Percentiles rank a stretch among this genome's conserved stretches.
Conservation (phyloP, 192 early-diverging fungal genomes). For the Podila verticillata region DNA sequence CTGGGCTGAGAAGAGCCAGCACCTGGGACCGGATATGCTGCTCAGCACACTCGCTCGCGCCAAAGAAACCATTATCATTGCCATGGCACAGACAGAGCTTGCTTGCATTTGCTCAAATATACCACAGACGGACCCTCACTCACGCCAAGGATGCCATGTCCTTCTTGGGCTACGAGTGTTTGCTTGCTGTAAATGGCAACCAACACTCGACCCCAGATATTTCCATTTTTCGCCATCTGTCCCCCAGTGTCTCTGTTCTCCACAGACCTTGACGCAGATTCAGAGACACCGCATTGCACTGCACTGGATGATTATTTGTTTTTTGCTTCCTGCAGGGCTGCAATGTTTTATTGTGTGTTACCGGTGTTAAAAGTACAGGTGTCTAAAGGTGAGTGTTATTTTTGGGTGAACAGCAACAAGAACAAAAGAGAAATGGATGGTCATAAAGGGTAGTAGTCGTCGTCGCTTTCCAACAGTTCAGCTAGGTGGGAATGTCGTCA, state of each 20-base stretch:
- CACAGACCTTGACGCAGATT: not conserved
- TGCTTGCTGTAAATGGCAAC: not conserved
- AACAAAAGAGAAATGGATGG: not conserved
- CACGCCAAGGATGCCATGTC: too few relatives aligned
- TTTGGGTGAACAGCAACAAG: not conserved
- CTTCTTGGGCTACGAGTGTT: not conserved
- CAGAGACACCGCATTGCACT: slow-evolving; percentile 2
- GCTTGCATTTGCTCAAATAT: too few relatives aligned
- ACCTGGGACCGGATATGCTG: too few relatives aligned
- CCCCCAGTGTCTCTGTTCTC: not conserved
- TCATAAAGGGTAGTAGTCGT: not conserved
- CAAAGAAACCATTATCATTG: too few relatives aligned
- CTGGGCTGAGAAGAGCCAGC: too few relatives aligned
- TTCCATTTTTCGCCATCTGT: not conserved
- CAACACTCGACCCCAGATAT: not conserved
- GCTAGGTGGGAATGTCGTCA: not conserved
- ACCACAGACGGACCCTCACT: too few relatives aligned
- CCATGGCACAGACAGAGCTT: too few relatives aligned
- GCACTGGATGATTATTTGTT: not conserved
- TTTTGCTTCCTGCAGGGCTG: slow-evolving; percentile 30
- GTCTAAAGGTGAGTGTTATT: not conserved
- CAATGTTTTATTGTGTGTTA: slow-evolving; percentile 6
- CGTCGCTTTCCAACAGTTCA: not conserved
- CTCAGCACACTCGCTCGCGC: too few relatives aligned
- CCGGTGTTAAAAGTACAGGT: slow-evolving; percentile 16